Conservation (phyloP, 208 protist genomes). For the Crithidia sp. region DNA sequence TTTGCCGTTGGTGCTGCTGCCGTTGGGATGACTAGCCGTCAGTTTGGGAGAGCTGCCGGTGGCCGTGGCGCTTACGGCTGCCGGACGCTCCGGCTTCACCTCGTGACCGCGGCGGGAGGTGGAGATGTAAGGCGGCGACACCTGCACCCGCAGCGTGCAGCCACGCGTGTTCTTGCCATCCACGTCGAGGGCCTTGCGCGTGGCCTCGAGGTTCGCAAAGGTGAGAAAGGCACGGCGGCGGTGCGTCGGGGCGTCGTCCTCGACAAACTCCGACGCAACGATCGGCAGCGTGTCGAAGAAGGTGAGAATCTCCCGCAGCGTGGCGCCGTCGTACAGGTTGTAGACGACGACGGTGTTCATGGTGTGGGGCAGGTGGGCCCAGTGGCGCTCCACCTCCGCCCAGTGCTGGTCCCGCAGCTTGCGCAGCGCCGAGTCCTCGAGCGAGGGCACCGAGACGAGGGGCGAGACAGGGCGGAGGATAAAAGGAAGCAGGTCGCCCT, state of each 20-base stretch:
- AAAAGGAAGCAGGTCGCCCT: conserved; percentile 81
- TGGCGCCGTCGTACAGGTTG: conserved; percentile 79
- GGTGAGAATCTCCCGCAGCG: conserved; percentile 54
- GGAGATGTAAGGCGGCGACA: conserved; percentile 80
- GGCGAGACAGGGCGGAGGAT: conserved; percentile 77
- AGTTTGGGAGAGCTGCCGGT: conserved; percentile 16
- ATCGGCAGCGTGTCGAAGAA: conserved; percentile 60
- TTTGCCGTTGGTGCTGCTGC: background rate
- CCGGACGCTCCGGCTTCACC: conserved; percentile 31
- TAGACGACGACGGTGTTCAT: conserved; percentile 79
- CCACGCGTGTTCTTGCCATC: conserved; percentile 85
- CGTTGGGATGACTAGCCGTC: background rate
- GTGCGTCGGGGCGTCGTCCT: conserved; percentile 64
- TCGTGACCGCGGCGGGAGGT: conserved; percentile 57
- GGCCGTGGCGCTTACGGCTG: background rate
- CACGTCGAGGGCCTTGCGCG: conserved; percentile 64
- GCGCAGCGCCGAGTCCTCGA: conserved; percentile 80
- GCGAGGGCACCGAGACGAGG: conserved; percentile 67
- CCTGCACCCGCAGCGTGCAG: conserved; percentile 82
- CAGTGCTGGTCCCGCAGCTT: conserved; percentile 79
- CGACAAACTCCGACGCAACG: conserved; percentile 48
- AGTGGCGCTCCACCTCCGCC: conserved; percentile 72
- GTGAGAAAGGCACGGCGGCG: conserved; percentile 78
- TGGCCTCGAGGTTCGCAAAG: conserved; percentile 54
- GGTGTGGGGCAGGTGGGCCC: conserved; percentile 66